These are phyloP conservation scores for Flaveria ramosissima DNA, from an alignment of 129 eudicot genomes.

Conservation along the genomic window DNA sequence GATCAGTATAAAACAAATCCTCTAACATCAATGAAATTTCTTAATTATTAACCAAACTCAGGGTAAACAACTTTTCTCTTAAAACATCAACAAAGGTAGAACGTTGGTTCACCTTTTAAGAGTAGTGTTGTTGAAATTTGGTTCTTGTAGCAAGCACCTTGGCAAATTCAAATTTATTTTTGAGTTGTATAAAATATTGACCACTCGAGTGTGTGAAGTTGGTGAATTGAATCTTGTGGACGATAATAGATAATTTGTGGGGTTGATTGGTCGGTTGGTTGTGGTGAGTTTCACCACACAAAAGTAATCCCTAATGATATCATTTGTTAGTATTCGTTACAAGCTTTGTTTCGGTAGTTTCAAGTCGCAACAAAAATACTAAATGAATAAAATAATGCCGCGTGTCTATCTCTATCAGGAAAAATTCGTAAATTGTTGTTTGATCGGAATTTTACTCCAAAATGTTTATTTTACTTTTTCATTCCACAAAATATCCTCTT, in stretches of 20 bases:
- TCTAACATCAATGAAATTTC: not conserved
- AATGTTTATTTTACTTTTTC: too few relatives aligned
- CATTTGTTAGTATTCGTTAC: not conserved
- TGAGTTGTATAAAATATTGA: not conserved
- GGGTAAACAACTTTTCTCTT: not conserved
- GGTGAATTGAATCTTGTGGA: not conserved
- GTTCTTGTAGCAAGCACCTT: not conserved
- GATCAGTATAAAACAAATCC: not conserved
- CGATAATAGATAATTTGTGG: not conserved
- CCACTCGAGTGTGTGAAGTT: not conserved
- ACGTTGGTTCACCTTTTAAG: not conserved
- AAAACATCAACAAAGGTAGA: not conserved
- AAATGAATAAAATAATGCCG: not conserved
- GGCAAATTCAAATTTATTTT: not conserved
- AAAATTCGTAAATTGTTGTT: too few relatives aligned
- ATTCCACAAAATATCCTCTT: too few relatives aligned
- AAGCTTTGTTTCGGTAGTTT: not conserved
- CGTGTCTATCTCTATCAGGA: too few relatives aligned
- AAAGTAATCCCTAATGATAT: not conserved
- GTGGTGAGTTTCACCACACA: conserved; percentile 1
- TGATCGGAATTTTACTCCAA: too few relatives aligned
- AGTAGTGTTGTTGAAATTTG: not conserved
- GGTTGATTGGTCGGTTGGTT: not conserved
- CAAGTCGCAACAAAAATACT: not conserved
- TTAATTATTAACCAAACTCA: not conserved